A percentile compares a stretch with the other conserved stretches of the same genome.
Conservation (phyloP, 2,329 filamentous ascomycete species). For the Colletotrichum sp. region DNA sequence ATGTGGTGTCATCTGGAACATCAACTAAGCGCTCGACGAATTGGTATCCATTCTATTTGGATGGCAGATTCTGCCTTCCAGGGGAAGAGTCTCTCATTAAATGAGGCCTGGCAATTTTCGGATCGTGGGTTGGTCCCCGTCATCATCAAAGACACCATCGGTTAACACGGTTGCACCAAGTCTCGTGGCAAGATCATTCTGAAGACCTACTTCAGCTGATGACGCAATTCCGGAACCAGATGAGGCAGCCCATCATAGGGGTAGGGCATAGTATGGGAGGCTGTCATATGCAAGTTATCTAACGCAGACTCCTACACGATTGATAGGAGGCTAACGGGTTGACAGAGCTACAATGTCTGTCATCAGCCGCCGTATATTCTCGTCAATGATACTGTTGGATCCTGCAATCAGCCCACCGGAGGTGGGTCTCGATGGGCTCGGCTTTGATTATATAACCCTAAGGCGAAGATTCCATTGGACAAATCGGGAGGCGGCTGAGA, state of each 20-base stretch:
- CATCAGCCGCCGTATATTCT: neutral
- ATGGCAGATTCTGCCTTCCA: neutral
- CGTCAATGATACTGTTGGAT: neutral
- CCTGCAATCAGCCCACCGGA: neutral
- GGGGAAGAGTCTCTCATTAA: neutral
- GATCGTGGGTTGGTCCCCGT: neutral
- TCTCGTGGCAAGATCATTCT: neutral
- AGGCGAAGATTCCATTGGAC: neutral
- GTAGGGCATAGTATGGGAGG: neutral
- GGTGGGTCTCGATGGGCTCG: neutral
- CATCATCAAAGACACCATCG: accelerated
- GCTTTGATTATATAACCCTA: neutral
- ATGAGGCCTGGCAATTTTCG: neutral
- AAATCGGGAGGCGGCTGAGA: neutral
- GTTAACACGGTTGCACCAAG: neutral
- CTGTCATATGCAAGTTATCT: neutral
- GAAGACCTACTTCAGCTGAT: neutral
- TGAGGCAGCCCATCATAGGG: neutral
- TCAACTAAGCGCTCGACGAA: neutral
- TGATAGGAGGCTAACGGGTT: accelerated
- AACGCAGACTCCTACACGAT: accelerated
- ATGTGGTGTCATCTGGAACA: neutral
- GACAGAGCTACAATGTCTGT: neutral
- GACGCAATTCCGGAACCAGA: neutral
- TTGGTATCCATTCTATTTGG: neutral